These are phyloP conservation scores for Aspergillus campestris DNA, from an alignment of 495 filamentous ascomycete genomes.

Conservation along the genomic window DNA sequence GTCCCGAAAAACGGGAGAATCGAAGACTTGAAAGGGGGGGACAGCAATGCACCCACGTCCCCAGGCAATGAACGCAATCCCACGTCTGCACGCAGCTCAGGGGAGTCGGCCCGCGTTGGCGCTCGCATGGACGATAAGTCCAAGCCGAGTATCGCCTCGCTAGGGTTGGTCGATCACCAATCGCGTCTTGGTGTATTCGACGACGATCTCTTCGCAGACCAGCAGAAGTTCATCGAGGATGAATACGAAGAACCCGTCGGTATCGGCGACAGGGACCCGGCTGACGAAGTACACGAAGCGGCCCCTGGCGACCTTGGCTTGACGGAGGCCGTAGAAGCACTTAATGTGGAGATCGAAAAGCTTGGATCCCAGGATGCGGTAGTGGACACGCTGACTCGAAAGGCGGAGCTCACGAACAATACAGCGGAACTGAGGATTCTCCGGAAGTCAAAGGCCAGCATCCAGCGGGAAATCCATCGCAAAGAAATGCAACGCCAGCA, in stretches of 20 bases:
- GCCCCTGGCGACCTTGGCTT: constrained; percentile 92
- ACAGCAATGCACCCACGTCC: constrained; percentile 36
- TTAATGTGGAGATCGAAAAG: constrained; percentile 84
- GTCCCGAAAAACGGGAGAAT: constrained; percentile 54
- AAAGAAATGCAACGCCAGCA: constrained; percentile 96
- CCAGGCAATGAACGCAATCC: constrained; percentile 39
- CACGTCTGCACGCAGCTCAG: constrained; percentile 45
- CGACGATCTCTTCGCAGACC: constrained; percentile 88
- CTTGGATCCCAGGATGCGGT: constrained; percentile 82
- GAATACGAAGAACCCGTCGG: constrained; percentile 69
- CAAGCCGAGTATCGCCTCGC: constrained; percentile 79
- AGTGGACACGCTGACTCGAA: constrained; percentile 81
- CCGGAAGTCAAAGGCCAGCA: constrained; percentile 85
- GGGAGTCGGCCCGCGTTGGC: constrained; percentile 44
- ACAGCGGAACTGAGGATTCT: constrained; percentile 86
- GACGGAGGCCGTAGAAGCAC: constrained; percentile 78
- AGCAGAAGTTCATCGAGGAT: constrained; percentile 77
- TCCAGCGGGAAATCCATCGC: constrained; percentile 82
- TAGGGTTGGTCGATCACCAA: constrained; percentile 78
- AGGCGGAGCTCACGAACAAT: constrained; percentile 96
- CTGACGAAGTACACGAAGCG: constrained; percentile 87
- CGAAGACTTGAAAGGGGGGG: constrained; percentile 51
- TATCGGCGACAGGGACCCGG: constrained; percentile 48
- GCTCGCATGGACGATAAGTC: constrained; percentile 41
- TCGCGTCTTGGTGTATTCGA: constrained; percentile 85